phyloP scores from a whole-genome alignment of 1,139 yeast genomes.

The Blastobotrys arbuscula region DNA sequence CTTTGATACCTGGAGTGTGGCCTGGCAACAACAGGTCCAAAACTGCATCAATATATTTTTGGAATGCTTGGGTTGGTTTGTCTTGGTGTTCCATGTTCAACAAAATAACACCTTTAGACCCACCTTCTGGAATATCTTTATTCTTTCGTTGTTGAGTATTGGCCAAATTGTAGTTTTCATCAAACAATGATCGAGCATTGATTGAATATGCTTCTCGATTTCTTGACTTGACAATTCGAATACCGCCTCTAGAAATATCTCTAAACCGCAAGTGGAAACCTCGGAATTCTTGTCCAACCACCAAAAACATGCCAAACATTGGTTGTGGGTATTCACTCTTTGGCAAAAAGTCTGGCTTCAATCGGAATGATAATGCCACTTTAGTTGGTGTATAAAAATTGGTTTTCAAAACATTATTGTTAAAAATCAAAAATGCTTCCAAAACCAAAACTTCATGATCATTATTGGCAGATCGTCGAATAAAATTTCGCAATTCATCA shows the following conservation, averaged over 20 bases:
- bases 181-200: slow-evolving; percentile 85
- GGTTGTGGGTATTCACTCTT: slow-evolving; percentile 81
- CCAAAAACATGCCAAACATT: slow-evolving; percentile 91
- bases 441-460: slow-evolving; percentile 81
- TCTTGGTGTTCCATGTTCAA: slow-evolving; percentile 73
- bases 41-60: slow-evolving; percentile 86
- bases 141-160: slow-evolving; percentile 95
- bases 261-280: slow-evolving; percentile 97
- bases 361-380: slow-evolving; percentile 90
- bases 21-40: slow-evolving; percentile 77
- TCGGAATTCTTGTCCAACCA: slow-evolving; percentile 93
- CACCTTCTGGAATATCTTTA: slow-evolving; percentile 99
- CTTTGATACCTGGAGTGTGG: slow-evolving; percentile 71
- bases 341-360: slow-evolving; percentile 83
- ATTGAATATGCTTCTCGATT: slow-evolving; percentile 79
- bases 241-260: slow-evolving; percentile 98
- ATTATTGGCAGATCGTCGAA: slow-evolving; percentile 64
- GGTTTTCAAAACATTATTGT: slow-evolving; percentile 83
- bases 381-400: slow-evolving; percentile 92
- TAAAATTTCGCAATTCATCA: slow-evolving; percentile 64
- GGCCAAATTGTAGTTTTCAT: slow-evolving; percentile 94
- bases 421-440: slow-evolving; percentile 76
- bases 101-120: slow-evolving; percentile 93
- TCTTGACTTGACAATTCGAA: slow-evolving; percentile 87
- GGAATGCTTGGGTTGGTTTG: slow-evolving; percentile 79